These are phyloP conservation scores for Ganoderma boninense DNA, from an alignment of 1,284 basidiomycete species.

Conservation along the genomic window DNA sequence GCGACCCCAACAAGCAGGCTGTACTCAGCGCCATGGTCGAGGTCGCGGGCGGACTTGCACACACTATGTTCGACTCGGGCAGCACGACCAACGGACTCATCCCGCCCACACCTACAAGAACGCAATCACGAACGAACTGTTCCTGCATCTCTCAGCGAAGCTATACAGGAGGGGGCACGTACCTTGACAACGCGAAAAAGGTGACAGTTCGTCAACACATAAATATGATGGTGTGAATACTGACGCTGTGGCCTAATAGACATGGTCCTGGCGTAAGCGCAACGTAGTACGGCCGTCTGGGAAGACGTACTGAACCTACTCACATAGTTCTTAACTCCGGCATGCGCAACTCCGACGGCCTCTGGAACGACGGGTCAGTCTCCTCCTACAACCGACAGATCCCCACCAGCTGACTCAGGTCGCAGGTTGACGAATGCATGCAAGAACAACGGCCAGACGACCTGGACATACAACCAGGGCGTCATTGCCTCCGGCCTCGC, in stretches of 20 bases:
- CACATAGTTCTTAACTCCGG: conserved; percentile 53
- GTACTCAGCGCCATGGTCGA: too few species aligned
- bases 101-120: too few species aligned
- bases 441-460: conserved; percentile 59
- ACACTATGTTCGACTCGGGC: too few species aligned
- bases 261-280: conserved; percentile 56
- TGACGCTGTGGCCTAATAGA: conserved; percentile 35
- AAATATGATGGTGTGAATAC: not conserved
- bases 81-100: too few species aligned
- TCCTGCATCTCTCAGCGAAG: conserved; percentile 5
- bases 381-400: not conserved
- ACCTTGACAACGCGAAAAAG: conserved; percentile 57
- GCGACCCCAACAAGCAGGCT: too few species aligned
- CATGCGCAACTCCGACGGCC: conserved; percentile 55
- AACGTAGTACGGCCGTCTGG: too few species aligned
- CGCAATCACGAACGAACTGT: too few species aligned
- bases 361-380: conserved; percentile 57
- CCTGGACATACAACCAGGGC: conserved; percentile 65
- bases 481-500: conserved; percentile 61
- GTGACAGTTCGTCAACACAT: conserved; percentile 31
- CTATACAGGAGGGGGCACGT: conserved; percentile 50
- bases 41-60: too few species aligned
- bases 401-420: not conserved
- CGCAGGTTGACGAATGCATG: conserved; percentile 40
- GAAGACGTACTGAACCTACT: conserved; percentile 1